Evolutionary conservation across 305 asterid species (phyloP).

Genomic region (Fraxinus baroniana): DNA sequence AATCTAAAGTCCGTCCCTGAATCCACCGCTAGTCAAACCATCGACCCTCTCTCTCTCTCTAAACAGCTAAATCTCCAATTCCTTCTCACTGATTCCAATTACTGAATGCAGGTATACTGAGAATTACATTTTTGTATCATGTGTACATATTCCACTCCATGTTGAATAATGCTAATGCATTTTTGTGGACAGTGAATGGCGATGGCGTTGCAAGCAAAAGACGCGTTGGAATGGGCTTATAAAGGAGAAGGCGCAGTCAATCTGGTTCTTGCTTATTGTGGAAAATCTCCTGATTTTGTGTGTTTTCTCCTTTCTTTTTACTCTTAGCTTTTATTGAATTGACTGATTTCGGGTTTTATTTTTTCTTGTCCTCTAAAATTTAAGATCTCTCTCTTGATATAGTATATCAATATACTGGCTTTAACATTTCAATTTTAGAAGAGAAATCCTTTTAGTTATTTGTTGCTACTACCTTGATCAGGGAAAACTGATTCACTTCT

Average conservation of each 20-base stretch:
- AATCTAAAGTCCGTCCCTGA: background rate
- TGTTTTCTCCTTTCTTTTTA: background rate
- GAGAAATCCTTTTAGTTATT: background rate
- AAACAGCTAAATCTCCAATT: slow-evolving; percentile 23
- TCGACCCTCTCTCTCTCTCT: background rate
- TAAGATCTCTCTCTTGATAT: background rate
- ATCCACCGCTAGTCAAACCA: background rate
- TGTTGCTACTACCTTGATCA: background rate
- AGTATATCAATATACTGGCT: background rate
- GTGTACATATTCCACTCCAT: background rate
- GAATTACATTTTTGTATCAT: background rate
- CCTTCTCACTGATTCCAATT: background rate
- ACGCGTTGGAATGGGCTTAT: slow-evolving; percentile 76
- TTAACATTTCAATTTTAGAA: background rate
- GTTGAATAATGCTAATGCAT: slow-evolving; percentile 3
- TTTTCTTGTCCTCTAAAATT: background rate
- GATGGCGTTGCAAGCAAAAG: slow-evolving; percentile 55
- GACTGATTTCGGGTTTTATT: background rate
- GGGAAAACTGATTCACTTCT: background rate
- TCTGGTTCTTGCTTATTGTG: slow-evolving; percentile 71
- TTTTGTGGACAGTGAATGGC: slow-evolving; percentile 49
- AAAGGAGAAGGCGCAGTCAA: slow-evolving; percentile 95
- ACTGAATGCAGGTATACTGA: background rate
- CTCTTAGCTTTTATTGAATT: background rate
- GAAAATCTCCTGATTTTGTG: slow-evolving; percentile 65